phyloP scores from a whole-genome alignment of 306 rosid species.

The Abrus pulchellus region DNA sequence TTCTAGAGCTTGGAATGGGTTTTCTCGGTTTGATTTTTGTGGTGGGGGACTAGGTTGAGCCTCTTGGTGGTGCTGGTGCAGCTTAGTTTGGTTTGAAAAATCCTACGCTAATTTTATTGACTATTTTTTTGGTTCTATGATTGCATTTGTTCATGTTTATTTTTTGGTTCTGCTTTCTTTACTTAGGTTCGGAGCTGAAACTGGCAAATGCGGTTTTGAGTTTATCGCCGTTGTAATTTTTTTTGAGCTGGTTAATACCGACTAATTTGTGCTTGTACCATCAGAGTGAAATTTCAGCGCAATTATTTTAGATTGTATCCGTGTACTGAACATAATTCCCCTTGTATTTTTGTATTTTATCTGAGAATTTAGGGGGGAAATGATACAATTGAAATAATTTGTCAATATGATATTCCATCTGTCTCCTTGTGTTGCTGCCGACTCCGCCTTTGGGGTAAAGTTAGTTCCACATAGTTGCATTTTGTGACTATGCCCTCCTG shows the following conservation, averaged over 20 bases:
- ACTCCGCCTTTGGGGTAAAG: background rate
- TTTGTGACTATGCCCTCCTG: background rate
- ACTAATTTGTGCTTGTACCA: background rate
- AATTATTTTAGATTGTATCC: background rate
- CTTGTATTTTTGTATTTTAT: background rate
- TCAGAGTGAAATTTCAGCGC: constrained; percentile 9
- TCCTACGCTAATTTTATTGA: background rate
- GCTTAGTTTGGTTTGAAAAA: background rate
- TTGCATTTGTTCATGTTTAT: background rate
- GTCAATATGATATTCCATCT: background rate
- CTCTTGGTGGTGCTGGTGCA: background rate
- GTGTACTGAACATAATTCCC: background rate
- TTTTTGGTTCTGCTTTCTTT: background rate
- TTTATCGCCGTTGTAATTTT: background rate
- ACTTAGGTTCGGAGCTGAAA: background rate
- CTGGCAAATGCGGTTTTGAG: constrained; percentile 10
- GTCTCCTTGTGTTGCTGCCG: background rate
- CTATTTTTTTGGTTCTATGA: background rate
- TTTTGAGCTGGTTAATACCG: background rate
- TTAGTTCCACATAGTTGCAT: background rate
- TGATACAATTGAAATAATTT: background rate
- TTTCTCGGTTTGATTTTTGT: background rate
- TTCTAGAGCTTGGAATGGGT: background rate
- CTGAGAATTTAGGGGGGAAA: constrained; percentile 13
- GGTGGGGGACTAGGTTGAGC: background rate